These are phyloP conservation scores for Acanthamoeba sp. DNA, from an alignment of 208 protist genomes.

Conservation along the genomic window DNA sequence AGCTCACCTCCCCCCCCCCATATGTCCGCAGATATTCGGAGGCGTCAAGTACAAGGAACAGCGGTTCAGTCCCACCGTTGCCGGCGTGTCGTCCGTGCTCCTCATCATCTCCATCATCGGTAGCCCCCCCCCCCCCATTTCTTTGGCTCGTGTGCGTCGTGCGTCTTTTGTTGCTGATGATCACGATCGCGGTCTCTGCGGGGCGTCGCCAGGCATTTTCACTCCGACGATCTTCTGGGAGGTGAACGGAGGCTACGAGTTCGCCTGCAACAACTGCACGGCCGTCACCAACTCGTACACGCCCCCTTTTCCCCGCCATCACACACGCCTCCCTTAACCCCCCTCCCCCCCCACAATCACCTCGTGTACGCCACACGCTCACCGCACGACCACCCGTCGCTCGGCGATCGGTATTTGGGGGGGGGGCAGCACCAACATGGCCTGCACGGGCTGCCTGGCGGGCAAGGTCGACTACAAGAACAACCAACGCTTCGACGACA, in stretches of 20 bases:
- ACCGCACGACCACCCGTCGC: too few relatives aligned
- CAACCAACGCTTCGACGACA: background rate
- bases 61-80: conserved; percentile 86
- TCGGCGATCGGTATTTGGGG: too few relatives aligned
- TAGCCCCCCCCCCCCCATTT: background rate
- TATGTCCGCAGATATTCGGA: conserved; percentile 76
- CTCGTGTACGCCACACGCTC: too few relatives aligned
- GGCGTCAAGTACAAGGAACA: conserved; percentile 90
- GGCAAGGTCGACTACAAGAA: conserved; percentile 9
- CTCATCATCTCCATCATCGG: conserved; percentile 88
- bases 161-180: too few relatives aligned
- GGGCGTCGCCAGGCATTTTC: too few relatives aligned
- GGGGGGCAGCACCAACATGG: background rate
- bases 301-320: too few relatives aligned
- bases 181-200: too few relatives aligned
- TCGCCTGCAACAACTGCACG: background rate
- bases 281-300: background rate
- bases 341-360: too few relatives aligned
- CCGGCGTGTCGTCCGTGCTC: conserved; percentile 86
- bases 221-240: conserved; percentile 88
- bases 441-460: background rate
- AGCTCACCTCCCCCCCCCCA: background rate
- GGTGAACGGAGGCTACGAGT: conserved; percentile 74
- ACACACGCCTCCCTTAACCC: too few relatives aligned
- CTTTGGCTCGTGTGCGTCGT: background rate